Evolutionary conservation across 768 basidiomycete genomes (phyloP).

Genomic region (Termitomyces titanicus): DNA sequence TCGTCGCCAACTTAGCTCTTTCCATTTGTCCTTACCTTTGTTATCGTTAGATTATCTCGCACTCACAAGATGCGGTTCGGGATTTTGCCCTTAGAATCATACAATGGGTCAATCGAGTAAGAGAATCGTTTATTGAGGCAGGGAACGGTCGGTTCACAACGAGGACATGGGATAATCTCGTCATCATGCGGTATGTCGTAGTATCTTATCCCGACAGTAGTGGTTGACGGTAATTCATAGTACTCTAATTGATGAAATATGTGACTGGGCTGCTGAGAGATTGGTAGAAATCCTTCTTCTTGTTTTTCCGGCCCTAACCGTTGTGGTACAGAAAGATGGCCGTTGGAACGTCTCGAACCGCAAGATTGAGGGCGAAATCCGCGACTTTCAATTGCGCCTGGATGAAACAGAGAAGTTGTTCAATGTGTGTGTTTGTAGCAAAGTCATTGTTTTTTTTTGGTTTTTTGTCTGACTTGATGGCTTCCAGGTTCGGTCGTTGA

Average conservation of each 20-base stretch:
- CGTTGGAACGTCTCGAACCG: conserved; percentile 5
- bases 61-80: background rate
- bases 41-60: background rate
- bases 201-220: background rate
- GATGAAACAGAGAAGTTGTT: conserved; percentile 6
- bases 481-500: background rate
- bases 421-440: background rate
- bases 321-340: conserved; percentile 3
- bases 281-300: conserved; percentile 4
- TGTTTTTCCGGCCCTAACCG: background rate
- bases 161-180: conserved; percentile 14
- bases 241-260: conserved; percentile 12
- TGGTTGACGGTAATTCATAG: background rate
- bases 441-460: too few relatives aligned
- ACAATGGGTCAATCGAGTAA: conserved; percentile 12
- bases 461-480: background rate
- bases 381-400: conserved; percentile 8
- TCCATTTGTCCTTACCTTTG: background rate
- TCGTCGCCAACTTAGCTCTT: background rate
- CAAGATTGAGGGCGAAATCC: conserved; percentile 3
- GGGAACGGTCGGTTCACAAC: conserved; percentile 4
- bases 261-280: conserved; percentile 10
- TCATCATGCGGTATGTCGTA: conserved; percentile 10
- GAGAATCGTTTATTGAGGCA: conserved; percentile 3
- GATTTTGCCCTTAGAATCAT: conserved; percentile 10